phyloP scores from a whole-genome alignment of 257 asterid genomes.

The Ilex aquifolium region DNA sequence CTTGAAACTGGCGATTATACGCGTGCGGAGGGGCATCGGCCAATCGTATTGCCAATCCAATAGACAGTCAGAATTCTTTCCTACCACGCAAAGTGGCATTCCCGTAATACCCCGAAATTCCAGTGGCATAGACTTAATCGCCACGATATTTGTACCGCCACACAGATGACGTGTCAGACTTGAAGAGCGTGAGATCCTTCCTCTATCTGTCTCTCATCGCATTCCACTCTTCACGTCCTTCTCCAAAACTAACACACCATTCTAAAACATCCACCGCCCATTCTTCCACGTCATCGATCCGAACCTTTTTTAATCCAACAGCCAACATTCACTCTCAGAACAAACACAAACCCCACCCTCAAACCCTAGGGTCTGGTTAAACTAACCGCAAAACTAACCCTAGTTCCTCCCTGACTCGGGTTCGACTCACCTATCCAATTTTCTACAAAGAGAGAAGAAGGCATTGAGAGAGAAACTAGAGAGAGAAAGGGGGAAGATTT shows the following conservation, averaged over 20 bases:
- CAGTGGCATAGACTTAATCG: no score
- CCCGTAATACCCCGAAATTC: no score
- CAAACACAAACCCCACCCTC: constrained; percentile 10
- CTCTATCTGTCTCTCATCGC: no score
- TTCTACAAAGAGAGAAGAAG: neutral
- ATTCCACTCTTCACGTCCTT: constrained; percentile 4
- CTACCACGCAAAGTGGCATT: no score
- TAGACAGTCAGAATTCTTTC: no score
- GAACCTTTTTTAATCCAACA: constrained; percentile 26
- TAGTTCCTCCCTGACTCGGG: constrained; percentile 51
- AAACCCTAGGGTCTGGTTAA: constrained; percentile 30
- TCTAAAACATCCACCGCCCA: constrained; percentile 38
- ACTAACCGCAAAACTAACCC: constrained; percentile 38
- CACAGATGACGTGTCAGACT: no score
- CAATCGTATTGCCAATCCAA: no score
- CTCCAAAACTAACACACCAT: constrained; percentile 62
- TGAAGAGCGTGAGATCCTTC: no score
- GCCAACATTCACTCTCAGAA: constrained; percentile 11
- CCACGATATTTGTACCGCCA: no score
- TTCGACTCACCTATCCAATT: constrained; percentile 31
- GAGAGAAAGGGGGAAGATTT: constrained; percentile 1
- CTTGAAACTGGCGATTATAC: no score
- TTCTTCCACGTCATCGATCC: constrained; percentile 68
- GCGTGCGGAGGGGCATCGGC: no score
- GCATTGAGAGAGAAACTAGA: constrained; percentile 31